Base-by-base conservation (phyloP, 2,329 filamentous ascomycete genomes). In the Ceratocystis huliohia region DNA sequence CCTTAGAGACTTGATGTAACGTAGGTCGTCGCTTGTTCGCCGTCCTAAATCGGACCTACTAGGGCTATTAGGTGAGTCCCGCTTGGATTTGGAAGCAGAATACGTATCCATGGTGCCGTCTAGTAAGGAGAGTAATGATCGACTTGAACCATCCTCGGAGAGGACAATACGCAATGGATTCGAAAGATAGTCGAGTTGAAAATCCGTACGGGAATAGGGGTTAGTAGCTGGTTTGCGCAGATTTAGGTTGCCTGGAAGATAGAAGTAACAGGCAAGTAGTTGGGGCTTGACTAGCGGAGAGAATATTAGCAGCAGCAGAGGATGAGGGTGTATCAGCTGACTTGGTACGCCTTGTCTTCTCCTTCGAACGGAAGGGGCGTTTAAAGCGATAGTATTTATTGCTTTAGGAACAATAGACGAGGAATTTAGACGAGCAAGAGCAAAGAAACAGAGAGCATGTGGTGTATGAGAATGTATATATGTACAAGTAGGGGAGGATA, bases 71-170 rank as follows among this genome's bases (percentile, higher is more conserved):
- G 66, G 37, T 37, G 63, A 41, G 57, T 66, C 66, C 50, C 57
- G 59, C 48, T 68, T 68, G 48, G 61, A 53, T 53, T 68, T 68
- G 56, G 53, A 65, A 53, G 53, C 45, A 20, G 66, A 61, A 64
- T 66, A 61, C 25, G 66, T 46, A 66, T 68, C 66, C 66, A 68
- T 68, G 37, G 48, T 63, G 46, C 61, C 59, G 59, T 68, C 53
- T 63, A 66, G 48, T 66, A 45, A 45, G 45, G 30, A 45, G 61
- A 46, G 17, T 53, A 17, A 64, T 28, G 59, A 63, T 50, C 46
- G 13, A 37, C 50, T 46, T 66, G 20, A 66, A 68, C 66, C 66
- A 68, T 68, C 66, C 66, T 68, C 66, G 44, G 33, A 53, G 57
- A 62, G 64, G 64, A 61, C 37, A 61, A 65, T 57, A 30, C 10